Evolutionary conservation across 2,329 filamentous ascomycete genomes (phyloP), one percentile per base, ranked within the genome.

Genomic region (Alternaria brassicae): DNA sequence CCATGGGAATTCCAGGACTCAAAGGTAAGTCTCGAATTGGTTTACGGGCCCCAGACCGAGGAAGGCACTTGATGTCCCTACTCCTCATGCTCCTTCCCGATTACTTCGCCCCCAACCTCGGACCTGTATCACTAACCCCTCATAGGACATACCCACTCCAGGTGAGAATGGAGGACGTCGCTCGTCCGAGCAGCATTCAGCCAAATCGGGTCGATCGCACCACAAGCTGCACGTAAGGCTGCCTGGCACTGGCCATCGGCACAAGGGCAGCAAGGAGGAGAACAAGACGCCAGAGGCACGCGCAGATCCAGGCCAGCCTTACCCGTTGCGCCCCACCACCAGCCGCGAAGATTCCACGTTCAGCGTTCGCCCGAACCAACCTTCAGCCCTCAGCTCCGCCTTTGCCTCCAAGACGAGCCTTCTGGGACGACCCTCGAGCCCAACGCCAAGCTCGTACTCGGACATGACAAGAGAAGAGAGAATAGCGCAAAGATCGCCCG

Each of bases 1-100:
- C 95, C 95, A n/a, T 99, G 97, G 85, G 85, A 96, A 62, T 98
- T 95, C 75, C 95, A 98, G 79, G 92, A 95, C 75, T 86, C 86
- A 66, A 87, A 91, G 81, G 89, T 91, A 78, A 82, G 88, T 71
- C 47, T 53, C 15, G 61, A 32, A 30, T 32, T 47, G 32, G 27
- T 25, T 44, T 19, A 15, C n/a, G 23, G 6, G 37, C 12, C 39
- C 17, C 23, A 10, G 13, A 6, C 40, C 32, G 52, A 56, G 55
- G 27, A 36, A 34, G 17, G 32, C 44, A 40, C 45, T 17, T 37
- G 47, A 25, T 40, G 36, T 23, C 32, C 17, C 23, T 21, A 32
- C 44, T 27, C 27, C 40, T 41, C 27, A n/a, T 56, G 39, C 17
- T 8, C 53, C 30, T 25, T 42, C n/a, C 44, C 12, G 23, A 3